phyloP scores from a whole-genome alignment of 1,284 basidiomycete genomes.

The Singerocomus inundabilis region DNA sequence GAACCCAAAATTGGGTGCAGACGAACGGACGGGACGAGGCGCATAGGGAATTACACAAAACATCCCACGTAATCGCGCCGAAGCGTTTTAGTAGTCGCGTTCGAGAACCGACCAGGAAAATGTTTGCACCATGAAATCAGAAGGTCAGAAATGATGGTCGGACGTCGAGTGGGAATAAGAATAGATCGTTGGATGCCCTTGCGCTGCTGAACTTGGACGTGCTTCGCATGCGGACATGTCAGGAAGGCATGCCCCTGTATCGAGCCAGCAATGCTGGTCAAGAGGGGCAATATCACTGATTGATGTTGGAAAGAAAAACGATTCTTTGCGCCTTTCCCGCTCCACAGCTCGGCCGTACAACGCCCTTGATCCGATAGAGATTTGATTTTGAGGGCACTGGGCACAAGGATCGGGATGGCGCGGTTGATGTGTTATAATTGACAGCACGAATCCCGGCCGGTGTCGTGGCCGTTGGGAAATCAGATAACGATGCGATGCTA shows the following conservation, averaged over 20 bases:
- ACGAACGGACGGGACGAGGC: too few relatives aligned
- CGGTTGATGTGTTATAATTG: slow-evolving; percentile 58
- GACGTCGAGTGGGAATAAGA: slow-evolving; percentile 24
- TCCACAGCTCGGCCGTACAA: slow-evolving; percentile 58
- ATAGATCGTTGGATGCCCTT: slow-evolving; percentile 8
- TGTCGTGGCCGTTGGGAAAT: slow-evolving; percentile 15
- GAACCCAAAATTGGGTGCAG: too few relatives aligned
- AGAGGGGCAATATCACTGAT: slow-evolving; percentile 14
- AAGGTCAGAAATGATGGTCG: slow-evolving; percentile 10
- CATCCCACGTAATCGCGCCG: slow-evolving; percentile 28
- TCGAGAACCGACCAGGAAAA: slow-evolving; percentile 14
- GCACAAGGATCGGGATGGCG: slow-evolving; percentile 57
- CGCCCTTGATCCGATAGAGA: slow-evolving; percentile 52
- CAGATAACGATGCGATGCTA: slow-evolving; percentile 1
- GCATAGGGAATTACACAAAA: too few relatives aligned
- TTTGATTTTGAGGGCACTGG: slow-evolving; percentile 56
- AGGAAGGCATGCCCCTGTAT: slow-evolving; percentile 10
- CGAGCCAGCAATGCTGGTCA: slow-evolving; percentile 3
- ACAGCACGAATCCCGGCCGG: slow-evolving; percentile 52
- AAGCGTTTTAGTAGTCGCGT: slow-evolving; percentile 23
- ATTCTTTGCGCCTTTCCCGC: slow-evolving; percentile 51
- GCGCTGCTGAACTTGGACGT: slow-evolving; percentile 8
- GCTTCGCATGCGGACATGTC: slow-evolving; percentile 11
- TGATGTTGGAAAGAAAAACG: slow-evolving; percentile 33
- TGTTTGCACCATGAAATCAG: slow-evolving; percentile 5